Conservation (phyloP, 257 asterid genomes). For the Solanum okadae region DNA sequence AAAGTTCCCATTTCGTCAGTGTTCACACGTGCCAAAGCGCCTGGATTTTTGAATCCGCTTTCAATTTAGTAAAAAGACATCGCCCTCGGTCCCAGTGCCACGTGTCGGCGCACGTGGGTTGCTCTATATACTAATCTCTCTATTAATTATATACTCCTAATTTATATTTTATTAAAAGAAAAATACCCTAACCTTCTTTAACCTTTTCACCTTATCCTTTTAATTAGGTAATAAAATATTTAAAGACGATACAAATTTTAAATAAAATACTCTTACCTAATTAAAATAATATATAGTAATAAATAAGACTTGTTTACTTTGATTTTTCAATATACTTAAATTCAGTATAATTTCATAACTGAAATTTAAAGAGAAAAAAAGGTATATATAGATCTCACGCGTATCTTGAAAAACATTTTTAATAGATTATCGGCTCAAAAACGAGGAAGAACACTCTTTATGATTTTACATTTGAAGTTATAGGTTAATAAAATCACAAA, state of each 20-base stretch:
- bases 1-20: not conserved
- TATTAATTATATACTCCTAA: not conserved
- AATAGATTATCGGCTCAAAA: not conserved
- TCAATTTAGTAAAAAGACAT: not conserved
- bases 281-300: not conserved
- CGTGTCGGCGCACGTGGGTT: constrained; percentile 44
- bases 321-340: not conserved
- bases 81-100: constrained; percentile 10
- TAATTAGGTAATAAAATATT: not conserved
- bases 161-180: not conserved
- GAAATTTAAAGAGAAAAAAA: not conserved
- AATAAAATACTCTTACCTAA: not conserved
- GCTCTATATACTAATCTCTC: constrained; percentile 12
- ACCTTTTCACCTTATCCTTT: not conserved
- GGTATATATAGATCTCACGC: not conserved
- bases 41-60: not conserved
- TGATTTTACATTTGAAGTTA: not conserved
- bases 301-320: not conserved
- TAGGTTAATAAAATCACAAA: not conserved
- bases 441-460: not conserved
- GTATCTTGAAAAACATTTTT: accelerated
- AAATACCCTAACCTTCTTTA: constrained; percentile 10
- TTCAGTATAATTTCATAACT: not conserved
- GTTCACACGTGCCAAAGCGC: constrained; percentile 20
- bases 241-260: not conserved